These are phyloP conservation scores for Neonectria neomacrospora DNA, from an alignment of 2,329 filamentous ascomycete species.

Conservation along the genomic window DNA sequence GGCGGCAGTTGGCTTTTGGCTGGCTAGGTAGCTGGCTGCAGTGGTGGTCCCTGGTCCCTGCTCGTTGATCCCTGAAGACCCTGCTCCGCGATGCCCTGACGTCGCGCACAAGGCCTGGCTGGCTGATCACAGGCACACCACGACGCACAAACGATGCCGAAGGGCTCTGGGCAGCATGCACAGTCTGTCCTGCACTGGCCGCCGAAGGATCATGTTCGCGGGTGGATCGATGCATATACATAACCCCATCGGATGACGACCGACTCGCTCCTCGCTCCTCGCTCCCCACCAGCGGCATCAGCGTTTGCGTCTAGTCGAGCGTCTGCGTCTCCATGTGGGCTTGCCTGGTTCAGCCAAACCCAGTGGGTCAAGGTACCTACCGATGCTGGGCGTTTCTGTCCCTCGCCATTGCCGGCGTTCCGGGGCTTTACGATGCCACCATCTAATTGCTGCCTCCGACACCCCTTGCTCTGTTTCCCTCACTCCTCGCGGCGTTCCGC, in stretches of 20 bases:
- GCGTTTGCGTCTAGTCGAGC: slow-evolving; percentile 19
- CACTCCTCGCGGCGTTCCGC: not conserved
- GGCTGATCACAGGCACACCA: not conserved
- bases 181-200: not conserved
- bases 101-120: slow-evolving; percentile 7
- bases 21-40: slow-evolving; percentile 8
- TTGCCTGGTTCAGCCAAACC: slow-evolving; percentile 3
- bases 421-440: slow-evolving; percentile 12
- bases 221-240: slow-evolving; percentile 13
- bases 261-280: slow-evolving; percentile 1
- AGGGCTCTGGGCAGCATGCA: not conserved
- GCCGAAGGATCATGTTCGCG: slow-evolving; percentile 13
- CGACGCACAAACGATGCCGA: not conserved
- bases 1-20: slow-evolving; percentile 26
- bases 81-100: slow-evolving; percentile 19
- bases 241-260: slow-evolving; percentile 15
- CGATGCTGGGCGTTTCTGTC: not conserved
- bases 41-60: slow-evolving; percentile 1
- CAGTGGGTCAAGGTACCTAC: not conserved
- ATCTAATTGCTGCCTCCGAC: slow-evolving; percentile 2
- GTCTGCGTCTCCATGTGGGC: slow-evolving; percentile 5
- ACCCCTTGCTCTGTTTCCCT: slow-evolving; percentile 13
- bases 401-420: slow-evolving; percentile 20
- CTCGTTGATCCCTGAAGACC: not conserved
- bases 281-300: slow-evolving; percentile 18